Conservation (phyloP, 352 stramenopile species). For the Pythium biforme region DNA sequence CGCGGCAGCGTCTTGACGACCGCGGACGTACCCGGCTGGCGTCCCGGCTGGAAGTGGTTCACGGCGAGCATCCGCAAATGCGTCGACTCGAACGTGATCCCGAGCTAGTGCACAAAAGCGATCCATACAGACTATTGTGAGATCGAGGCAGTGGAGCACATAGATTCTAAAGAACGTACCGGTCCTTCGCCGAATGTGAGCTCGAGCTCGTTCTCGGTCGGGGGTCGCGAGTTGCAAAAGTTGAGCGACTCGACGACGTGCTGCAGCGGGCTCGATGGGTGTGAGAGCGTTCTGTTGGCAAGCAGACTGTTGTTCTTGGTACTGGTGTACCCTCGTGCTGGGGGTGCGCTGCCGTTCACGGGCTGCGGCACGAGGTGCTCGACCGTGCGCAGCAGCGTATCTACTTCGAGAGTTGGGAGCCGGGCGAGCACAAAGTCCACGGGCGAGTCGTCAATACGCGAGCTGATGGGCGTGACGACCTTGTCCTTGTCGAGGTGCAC, state of each 20-base stretch:
- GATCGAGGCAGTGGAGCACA: too few species aligned
- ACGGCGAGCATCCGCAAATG: constrained; percentile 61
- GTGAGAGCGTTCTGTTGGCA: background rate
- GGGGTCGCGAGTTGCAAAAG: constrained; percentile 1
- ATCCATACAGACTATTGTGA: too few species aligned
- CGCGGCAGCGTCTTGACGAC: constrained; percentile 68
- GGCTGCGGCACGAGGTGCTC: constrained; percentile 45
- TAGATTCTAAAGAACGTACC: too few species aligned
- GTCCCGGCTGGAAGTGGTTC: constrained; percentile 44
- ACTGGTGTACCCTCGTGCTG: background rate
- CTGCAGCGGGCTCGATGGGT: constrained; percentile 13
- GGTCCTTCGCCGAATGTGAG: constrained; percentile 67
- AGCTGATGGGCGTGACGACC: constrained; percentile 71
- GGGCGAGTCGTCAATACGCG: constrained; percentile 43
- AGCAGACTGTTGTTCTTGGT: background rate
- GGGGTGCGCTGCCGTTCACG: constrained; percentile 12
- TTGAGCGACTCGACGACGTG: constrained; percentile 27
- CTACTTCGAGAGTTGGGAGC: constrained; percentile 48
- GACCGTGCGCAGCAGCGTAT: constrained; percentile 34
- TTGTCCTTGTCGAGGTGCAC: constrained; percentile 86
- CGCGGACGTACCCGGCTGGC: constrained; percentile 43
- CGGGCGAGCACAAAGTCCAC: constrained; percentile 56
- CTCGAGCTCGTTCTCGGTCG: constrained; percentile 46
- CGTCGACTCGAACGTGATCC: constrained; percentile 78
- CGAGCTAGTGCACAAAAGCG: constrained; percentile 37